Conservation (phyloP, 2,329 filamentous ascomycete species). For the Aspergillus novoparasiticus region DNA sequence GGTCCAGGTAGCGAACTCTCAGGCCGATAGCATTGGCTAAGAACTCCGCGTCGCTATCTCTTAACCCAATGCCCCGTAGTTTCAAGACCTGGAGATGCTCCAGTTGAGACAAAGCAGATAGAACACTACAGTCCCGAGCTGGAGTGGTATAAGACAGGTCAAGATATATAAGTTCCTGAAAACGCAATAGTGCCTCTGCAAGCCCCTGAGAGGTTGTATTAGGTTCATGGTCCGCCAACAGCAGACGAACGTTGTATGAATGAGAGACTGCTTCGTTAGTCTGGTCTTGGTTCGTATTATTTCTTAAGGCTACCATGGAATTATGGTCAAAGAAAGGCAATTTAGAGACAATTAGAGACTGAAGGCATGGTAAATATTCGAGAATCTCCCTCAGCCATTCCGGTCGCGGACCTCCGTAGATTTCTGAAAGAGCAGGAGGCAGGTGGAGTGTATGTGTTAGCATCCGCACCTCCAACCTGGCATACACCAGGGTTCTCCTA, state of each 20-base stretch:
- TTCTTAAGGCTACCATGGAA: slow-evolving; percentile 54
- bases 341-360: slow-evolving; percentile 61
- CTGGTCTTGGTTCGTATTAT: slow-evolving; percentile 18
- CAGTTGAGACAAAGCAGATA: slow-evolving; percentile 51
- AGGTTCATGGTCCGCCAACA: slow-evolving; percentile 59
- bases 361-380: slow-evolving; percentile 59
- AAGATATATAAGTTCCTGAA: slow-evolving; percentile 59
- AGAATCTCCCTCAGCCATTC: slow-evolving; percentile 63
- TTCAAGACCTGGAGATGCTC: slow-evolving; percentile 60
- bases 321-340: slow-evolving; percentile 66
- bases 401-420: slow-evolving; percentile 61
- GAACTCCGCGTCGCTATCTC: slow-evolving; percentile 55
- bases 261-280: slow-evolving; percentile 10
- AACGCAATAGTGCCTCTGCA: slow-evolving; percentile 53
- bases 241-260: slow-evolving; percentile 54
- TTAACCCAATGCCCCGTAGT: slow-evolving; percentile 55
- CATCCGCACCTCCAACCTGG: slow-evolving; percentile 54
- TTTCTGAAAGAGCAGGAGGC: slow-evolving; percentile 61
- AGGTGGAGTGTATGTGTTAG: slow-evolving; percentile 65
- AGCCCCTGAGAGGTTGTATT: slow-evolving; percentile 62
- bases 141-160: slow-evolving; percentile 59
- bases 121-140: slow-evolving; percentile 52
- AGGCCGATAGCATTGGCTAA: slow-evolving; percentile 55
- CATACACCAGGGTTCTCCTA: slow-evolving; percentile 57
- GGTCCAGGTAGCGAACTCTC: slow-evolving; percentile 58